Base-by-base conservation (phyloP, 139 green algal species). In the Picochlorum costavermella region DNA sequence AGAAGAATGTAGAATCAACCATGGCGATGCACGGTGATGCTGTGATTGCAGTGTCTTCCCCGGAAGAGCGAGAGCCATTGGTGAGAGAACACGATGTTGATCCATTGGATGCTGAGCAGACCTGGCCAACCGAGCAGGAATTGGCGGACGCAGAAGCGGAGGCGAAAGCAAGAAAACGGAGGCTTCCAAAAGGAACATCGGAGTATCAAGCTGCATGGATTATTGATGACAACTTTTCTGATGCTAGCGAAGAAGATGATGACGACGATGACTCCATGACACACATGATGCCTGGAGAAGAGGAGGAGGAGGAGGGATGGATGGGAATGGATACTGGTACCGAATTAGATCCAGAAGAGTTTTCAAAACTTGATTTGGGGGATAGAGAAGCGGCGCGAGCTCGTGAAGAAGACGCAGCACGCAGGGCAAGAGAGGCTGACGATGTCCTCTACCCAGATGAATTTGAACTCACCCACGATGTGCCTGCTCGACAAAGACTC, bases 121-220 rank as follows among this genome's bases (percentile, higher is more conserved):
- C 90, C 20, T 97, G 91, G 91, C 91, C 91, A 1, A 96, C 89
- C 6, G 80, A 91, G 57, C 82, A 91, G 55, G 73, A 81, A 46
- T 44, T 75, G 29, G 56, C 44, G 36, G 77, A 83, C 56, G 68
- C 69, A 30, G 65, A 66, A 69, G 63, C 31, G 36, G 59, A 75
- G 44, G 69, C 68, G 28, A 31, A n/a, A 16, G 63, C 37, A 14
- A 65, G 59, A 30, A 77, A 75, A 70, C 62, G 77, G 43, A 69
- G 69, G 2, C 68, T 91, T 44, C 79, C 87, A 6, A 67, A 77
- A 69, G 91, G 91, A 20, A 96, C 84, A 5, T 93, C 82, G 3
- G 87, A 90, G 16, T 98, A 98, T 73, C 92, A 97, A 75, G 89
- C 88, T 4, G 88, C 87, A 20, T 96, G 90, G 90, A 90, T 96